Conservation (phyloP, 2,329 filamentous ascomycete species). For the Exserohilum turcica region DNA sequence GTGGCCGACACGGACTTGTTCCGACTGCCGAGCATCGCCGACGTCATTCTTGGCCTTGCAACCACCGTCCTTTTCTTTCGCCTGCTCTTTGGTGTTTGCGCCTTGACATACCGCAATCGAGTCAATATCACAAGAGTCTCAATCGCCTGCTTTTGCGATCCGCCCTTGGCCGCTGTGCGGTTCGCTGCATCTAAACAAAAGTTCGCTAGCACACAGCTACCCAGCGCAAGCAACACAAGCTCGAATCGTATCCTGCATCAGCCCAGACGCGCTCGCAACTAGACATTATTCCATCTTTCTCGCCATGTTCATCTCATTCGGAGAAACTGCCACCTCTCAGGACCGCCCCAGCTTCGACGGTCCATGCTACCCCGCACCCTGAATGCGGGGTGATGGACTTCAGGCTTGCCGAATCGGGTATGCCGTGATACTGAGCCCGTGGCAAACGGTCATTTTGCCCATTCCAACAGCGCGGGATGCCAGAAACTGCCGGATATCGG, state of each 20-base stretch:
- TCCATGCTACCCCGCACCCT: conserved; percentile 23
- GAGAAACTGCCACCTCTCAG: not conserved
- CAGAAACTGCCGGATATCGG: not conserved
- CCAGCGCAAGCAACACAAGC: not conserved
- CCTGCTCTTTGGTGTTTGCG: not conserved
- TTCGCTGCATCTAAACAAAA: too few species aligned
- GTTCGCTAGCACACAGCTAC: not conserved
- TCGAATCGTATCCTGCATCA: not conserved
- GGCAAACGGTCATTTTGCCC: conserved; percentile 14
- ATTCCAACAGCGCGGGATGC: conserved; percentile 6
- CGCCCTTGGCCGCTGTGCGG: too few species aligned
- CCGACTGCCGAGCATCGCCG: conserved; percentile 9
- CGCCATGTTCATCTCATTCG: not conserved
- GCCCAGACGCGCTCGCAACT: not conserved
- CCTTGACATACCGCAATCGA: not conserved
- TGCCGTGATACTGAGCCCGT: conserved; percentile 13
- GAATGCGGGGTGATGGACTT: conserved; percentile 30
- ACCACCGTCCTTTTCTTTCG: not conserved
- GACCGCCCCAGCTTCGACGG: not conserved
- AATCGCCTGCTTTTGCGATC: not conserved
- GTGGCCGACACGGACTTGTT: conserved; percentile 2
- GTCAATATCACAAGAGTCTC: not conserved
- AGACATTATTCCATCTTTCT: not conserved
- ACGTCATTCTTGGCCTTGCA: not conserved
- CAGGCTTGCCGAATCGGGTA: conserved; percentile 29